phyloP scores from a whole-genome alignment of 305 asterid species.

The Plantago coronopus region DNA sequence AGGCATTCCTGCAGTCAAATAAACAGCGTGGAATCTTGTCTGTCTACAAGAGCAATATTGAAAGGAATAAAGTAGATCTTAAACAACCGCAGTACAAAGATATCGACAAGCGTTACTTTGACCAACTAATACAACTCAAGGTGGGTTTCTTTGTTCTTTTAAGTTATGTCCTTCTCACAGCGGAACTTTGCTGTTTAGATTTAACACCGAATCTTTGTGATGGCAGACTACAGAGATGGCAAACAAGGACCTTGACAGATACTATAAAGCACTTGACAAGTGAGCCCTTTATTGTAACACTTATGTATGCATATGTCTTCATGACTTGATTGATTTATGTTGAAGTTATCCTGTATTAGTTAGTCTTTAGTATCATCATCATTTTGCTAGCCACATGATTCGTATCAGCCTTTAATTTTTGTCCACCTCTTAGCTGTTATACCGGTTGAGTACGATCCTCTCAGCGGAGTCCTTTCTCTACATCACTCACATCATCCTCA shows the following conservation, averaged over 20 bases:
- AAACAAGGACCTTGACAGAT: slow-evolving; percentile 95
- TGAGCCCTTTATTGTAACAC: slow-evolving; percentile 38
- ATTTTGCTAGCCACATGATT: no score
- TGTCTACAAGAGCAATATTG: slow-evolving; percentile 82
- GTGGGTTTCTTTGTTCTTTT: slow-evolving; percentile 33
- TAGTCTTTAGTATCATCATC: no score
- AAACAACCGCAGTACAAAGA: slow-evolving; percentile 92
- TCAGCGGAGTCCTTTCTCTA: no score
- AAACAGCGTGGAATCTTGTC: slow-evolving; percentile 69
- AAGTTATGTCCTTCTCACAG: neutral
- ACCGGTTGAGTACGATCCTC: no score
- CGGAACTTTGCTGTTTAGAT: neutral
- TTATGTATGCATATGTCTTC: slow-evolving; percentile 6
- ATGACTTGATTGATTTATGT: neutral
- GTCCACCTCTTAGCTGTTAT: no score
- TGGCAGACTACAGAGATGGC: slow-evolving; percentile 99
- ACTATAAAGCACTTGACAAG: slow-evolving; percentile 96
- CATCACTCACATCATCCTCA: no score
- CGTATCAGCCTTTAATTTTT: no score
- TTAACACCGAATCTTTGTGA: slow-evolving; percentile 19
- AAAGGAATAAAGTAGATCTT: slow-evolving; percentile 70
- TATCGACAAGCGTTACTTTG: slow-evolving; percentile 94
- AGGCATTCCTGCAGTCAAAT: slow-evolving; percentile 58
- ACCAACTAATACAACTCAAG: slow-evolving; percentile 94
- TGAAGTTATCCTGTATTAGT: neutral